Evolutionary conservation across 2,329 filamentous ascomycete genomes (phyloP).

Genomic region (Hymenoscyphus repandus): DNA sequence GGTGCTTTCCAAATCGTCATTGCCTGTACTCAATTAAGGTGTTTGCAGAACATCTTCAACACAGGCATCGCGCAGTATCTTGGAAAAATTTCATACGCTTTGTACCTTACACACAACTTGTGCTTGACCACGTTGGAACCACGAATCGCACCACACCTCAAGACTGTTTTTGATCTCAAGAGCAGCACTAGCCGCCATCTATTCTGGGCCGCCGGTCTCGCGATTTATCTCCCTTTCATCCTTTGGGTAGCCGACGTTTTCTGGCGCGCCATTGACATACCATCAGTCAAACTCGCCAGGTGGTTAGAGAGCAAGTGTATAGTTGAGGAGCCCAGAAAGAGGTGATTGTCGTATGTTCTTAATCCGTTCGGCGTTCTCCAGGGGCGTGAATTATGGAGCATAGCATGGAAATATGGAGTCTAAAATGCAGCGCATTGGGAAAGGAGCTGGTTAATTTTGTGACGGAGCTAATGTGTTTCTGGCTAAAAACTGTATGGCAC

Average conservation of each 20-base stretch:
- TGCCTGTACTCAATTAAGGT: slow-evolving; percentile 32
- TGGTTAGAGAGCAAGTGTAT: slow-evolving; percentile 37
- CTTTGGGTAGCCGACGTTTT: slow-evolving; percentile 53
- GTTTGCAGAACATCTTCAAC: slow-evolving; percentile 41
- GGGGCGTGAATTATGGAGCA: too few relatives aligned
- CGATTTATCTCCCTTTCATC: slow-evolving; percentile 40
- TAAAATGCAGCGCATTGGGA: too few relatives aligned
- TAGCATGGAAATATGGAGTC: too few relatives aligned
- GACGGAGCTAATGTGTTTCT: too few relatives aligned
- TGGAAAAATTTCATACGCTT: slow-evolving; percentile 50
- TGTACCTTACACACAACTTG: slow-evolving; percentile 54
- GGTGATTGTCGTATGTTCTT: slow-evolving; percentile 2
- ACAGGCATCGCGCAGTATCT: slow-evolving; percentile 47
- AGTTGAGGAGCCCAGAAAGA: slow-evolving; percentile 17
- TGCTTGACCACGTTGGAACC: slow-evolving; percentile 35
- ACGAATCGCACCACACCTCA: slow-evolving; percentile 20
- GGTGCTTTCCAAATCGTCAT: slow-evolving; percentile 28
- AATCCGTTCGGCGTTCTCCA: too few relatives aligned
- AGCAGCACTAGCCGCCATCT: slow-evolving; percentile 22
- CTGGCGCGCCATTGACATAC: slow-evolving; percentile 50
- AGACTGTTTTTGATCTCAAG: slow-evolving; percentile 14
- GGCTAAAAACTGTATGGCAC: too few relatives aligned
- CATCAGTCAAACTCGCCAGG: slow-evolving; percentile 43
- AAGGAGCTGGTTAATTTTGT: too few relatives aligned
- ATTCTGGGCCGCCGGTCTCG: slow-evolving; percentile 34